Base-by-base conservation (phyloP, 2,329 filamentous ascomycete species). In the Plectosphaerella cucumerina region DNA sequence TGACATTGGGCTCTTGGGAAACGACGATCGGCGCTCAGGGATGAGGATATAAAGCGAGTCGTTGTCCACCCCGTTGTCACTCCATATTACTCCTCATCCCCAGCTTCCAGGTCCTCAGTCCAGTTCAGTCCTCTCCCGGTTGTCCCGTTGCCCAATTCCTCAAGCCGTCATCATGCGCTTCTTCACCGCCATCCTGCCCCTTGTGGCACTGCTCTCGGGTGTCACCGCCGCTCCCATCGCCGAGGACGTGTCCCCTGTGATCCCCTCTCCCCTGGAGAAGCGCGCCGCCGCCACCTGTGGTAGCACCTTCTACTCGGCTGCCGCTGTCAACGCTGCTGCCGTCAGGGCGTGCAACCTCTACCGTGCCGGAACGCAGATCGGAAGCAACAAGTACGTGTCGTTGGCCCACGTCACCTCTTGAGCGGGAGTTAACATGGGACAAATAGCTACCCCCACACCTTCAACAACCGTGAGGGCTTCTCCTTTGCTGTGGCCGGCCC, bases 381-480 rank as follows among this genome's bases (percentile, higher is more conserved):
- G 66, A 18, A 57, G 55, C 54, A 31, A 31, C 26, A 31, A 31
- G 26, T 31, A 11, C 26, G 26, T 31, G 26, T 8, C 26, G 12
- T 31, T 31, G 26, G 26, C 4, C 26, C 3, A 5, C 4, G 26
- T 31, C 8, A n/a, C 8, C 26, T 11, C 26, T 31, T 11, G 26
- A 11, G 8, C 26, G 8, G 26, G 12, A 31, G 26, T 11, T 31
- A 31, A 31, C 26, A 31, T 31, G 56, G 54, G 15, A 26, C 45
- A 39, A 55, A 50, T 50, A 37, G 52, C 39, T 72, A 72, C 52
- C 69, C 69, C n/a, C 69, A 72, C 57, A 57, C 54, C 31, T 72
- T 66, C 61, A 65, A 66, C 60, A 68, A 72, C 67, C 59, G 55
- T 33, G 69, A 72, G 60, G 68, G 63, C 31, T 70, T 72, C 33